Base-by-base conservation (phyloP, 495 filamentous ascomycete species). In the Aspergillus kassunensis region DNA sequence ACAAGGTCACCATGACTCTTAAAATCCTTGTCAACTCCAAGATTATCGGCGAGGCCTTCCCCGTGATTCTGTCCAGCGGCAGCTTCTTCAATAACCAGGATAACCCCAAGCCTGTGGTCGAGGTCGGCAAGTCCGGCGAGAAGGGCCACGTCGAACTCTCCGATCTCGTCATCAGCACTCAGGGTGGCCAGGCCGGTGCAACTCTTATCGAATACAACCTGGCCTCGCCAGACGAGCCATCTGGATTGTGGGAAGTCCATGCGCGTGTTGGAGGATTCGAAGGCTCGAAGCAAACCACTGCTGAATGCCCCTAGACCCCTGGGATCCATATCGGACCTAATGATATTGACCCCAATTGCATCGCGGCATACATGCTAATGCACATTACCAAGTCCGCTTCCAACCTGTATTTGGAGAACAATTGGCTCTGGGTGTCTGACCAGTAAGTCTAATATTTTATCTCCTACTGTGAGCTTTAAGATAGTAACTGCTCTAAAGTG, bases 181-280 rank as follows among this genome's bases (percentile, higher is more conserved):
- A 81, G 41, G 85, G 84, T 23, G 64, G 67, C 20, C 55, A 67
- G 0, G 80, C 83, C 2, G 89, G 89, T 18, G 88, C 86, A 30
- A 80, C 83, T 13, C 74, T 91, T 29, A 82, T 95, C 48, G 78
- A 90, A 64, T 90, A 82, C 80, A 90, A 91, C 63, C 64, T 90
- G 42, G 73, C 47, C 9, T 50, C 47, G 2, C 6, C 69, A 8
- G 51, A 70, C 46, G 24, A 27, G 4, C 53, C 68, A 53, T 73
- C 72, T 11, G 78, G 77, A 10, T 70, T 81, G 64, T 84, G 79
- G 80, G 80, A 82, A 53, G 79, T 82, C 10, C 80, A 83, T 57
- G 66, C 75, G 1, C 68, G 80, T 3, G 72, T 83, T 54, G 80
- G 80, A 27, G 80, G 80, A 10, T 82, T 80, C 53, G 62, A 63